These are phyloP conservation scores for Coniochaeta pulveracea DNA, from an alignment of 2,329 filamentous ascomycete species.

Conservation along the genomic window DNA sequence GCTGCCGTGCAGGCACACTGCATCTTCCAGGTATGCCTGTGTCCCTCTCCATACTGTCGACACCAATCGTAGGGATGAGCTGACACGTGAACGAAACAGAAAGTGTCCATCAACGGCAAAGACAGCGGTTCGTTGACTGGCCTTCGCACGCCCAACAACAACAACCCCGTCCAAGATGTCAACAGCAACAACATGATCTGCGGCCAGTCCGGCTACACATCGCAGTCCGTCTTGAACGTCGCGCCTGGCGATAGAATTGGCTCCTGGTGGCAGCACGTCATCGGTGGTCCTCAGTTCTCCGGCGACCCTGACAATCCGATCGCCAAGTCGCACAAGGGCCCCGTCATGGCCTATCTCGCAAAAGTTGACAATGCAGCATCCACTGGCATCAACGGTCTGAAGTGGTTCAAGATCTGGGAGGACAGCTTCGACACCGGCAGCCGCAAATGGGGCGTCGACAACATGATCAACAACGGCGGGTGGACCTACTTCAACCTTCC, in stretches of 20 bases:
- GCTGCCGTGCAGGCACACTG: slow-evolving; percentile 26
- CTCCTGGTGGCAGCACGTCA: slow-evolving; percentile 39
- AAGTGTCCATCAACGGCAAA: slow-evolving; percentile 33
- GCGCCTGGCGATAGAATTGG: slow-evolving; percentile 39
- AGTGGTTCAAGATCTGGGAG: slow-evolving; percentile 45
- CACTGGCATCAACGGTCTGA: slow-evolving; percentile 24
- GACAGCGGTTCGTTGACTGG: slow-evolving; percentile 30
- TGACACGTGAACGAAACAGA: slow-evolving; percentile 12
- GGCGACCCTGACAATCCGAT: slow-evolving; percentile 42
- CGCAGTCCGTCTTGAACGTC: slow-evolving; percentile 31
- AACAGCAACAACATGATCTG: slow-evolving; percentile 36
- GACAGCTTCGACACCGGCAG: slow-evolving; percentile 30
- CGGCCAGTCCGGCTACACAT: slow-evolving; percentile 30
- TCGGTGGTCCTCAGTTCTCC: slow-evolving; percentile 38
- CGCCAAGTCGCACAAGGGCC: slow-evolving; percentile 41
- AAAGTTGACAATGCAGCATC: slow-evolving; percentile 39
- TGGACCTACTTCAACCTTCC: slow-evolving; percentile 39
- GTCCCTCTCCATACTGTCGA: background rate
- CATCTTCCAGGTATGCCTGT: slow-evolving; percentile 27
- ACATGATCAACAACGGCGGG: slow-evolving; percentile 28
- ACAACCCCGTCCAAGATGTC: slow-evolving; percentile 41
- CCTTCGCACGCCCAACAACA: slow-evolving; percentile 36
- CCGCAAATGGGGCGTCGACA: slow-evolving; percentile 36
- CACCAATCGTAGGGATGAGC: background rate
- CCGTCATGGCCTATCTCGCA: slow-evolving; percentile 39